Conservation (phyloP, 768 basidiomycete genomes). For the Kondoa subrosea region DNA sequence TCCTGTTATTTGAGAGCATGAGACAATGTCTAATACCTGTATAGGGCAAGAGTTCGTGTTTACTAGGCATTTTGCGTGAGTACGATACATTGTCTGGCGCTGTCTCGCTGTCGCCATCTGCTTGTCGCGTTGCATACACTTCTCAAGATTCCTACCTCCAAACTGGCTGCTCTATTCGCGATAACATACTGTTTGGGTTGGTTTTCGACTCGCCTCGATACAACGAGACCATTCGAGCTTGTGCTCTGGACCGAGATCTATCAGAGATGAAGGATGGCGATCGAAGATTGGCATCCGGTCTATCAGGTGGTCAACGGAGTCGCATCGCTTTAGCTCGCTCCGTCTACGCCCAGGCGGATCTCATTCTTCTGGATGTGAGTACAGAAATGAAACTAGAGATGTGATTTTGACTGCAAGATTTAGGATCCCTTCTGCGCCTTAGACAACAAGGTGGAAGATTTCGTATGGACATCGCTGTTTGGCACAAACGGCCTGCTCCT, state of each 20-base stretch:
- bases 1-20: background rate
- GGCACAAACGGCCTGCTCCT: background rate
- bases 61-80: background rate
- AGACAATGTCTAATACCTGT: background rate
- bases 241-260: background rate
- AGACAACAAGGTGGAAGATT: background rate
- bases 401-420: background rate
- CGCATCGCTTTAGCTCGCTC: background rate
- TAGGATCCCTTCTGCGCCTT: background rate
- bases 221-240: background rate
- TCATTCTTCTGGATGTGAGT: background rate
- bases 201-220: background rate
- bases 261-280: background rate
- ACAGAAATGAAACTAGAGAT: background rate
- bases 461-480: background rate
- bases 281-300: background rate
- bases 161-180: background rate
- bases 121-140: background rate
- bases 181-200: background rate
- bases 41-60: background rate
- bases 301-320: background rate
- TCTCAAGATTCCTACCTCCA: background rate
- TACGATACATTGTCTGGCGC: background rate
- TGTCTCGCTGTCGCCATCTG: background rate
- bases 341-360: background rate